phyloP scores from a whole-genome alignment of 1,139 yeast genomes.

The Hemisphaericaspora xylofermentans region DNA sequence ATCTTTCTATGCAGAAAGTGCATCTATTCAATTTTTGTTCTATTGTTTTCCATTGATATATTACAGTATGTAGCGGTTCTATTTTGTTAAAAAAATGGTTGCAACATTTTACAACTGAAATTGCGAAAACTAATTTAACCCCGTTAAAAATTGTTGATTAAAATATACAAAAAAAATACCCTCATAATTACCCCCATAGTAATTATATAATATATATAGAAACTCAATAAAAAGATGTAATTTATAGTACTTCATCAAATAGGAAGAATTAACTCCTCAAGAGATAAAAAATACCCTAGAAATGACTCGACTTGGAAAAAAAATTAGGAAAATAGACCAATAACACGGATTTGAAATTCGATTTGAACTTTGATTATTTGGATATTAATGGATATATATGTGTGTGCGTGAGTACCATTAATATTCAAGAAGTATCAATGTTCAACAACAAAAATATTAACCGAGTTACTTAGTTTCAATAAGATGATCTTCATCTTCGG shows the following conservation, averaged over 20 bases:
- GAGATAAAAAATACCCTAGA: conserved; percentile 2
- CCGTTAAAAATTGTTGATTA: background rate
- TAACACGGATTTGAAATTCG: background rate
- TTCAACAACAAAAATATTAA: background rate
- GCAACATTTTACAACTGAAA: background rate
- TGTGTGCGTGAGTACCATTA: conserved; percentile 18
- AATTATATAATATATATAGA: background rate
- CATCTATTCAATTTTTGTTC: too few relatives aligned
- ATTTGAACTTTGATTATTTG: background rate
- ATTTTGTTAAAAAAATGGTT: too few relatives aligned
- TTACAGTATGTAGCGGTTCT: too few relatives aligned
- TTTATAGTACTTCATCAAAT: background rate
- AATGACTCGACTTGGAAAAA: conserved; percentile 5
- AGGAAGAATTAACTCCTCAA: too few relatives aligned
- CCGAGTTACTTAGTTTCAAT: background rate
- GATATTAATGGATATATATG: conserved; percentile 12
- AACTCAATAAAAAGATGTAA: background rate
- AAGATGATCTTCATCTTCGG: conserved; percentile 4
- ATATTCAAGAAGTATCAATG: background rate
- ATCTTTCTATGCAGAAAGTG: too few relatives aligned
- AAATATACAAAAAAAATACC: background rate
- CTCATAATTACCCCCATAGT: conserved; percentile 2
- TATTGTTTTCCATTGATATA: too few relatives aligned
- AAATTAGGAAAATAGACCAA: background rate
- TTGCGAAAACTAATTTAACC: background rate